A percentile compares a stretch with the other conserved stretches of the same genome.
Conservation (phyloP, 2,329 filamentous ascomycete species). For the Fusarium sterilihyphosum region DNA sequence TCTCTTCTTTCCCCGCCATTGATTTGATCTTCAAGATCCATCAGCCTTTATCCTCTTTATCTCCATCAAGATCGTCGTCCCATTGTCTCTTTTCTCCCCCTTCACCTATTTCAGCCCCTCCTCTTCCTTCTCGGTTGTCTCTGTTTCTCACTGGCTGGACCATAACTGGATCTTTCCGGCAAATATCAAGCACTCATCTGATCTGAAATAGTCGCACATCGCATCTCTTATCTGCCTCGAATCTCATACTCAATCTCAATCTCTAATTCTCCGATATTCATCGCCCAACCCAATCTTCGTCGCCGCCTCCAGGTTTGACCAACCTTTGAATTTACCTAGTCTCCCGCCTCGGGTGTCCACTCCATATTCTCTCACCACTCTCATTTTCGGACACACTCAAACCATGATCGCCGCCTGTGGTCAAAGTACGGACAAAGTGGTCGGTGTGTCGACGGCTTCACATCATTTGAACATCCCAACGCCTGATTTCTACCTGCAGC, state of each 20-base stretch:
- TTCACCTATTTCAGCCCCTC: conserved; percentile 17
- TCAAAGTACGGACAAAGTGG: conserved; percentile 20
- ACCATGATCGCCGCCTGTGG: conserved; percentile 25
- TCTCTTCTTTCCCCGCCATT: background rate
- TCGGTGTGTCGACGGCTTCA: conserved; percentile 17
- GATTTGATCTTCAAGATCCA: background rate
- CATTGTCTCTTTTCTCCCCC: background rate
- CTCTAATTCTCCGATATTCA: conserved; percentile 7
- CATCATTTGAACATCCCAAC: conserved; percentile 18
- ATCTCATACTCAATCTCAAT: conserved; percentile 3
- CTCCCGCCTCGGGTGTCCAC: background rate
- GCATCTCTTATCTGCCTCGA: conserved; percentile 16
- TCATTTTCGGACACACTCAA: background rate
- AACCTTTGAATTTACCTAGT: background rate
- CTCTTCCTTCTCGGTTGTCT: conserved; percentile 21
- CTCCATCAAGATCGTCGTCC: background rate
- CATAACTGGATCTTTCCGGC: conserved; percentile 20
- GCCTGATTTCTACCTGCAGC: conserved; percentile 15
- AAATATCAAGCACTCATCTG: conserved; percentile 38
- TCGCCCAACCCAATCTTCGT: background rate
- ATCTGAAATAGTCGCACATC: conserved; percentile 18
- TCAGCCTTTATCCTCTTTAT: background rate
- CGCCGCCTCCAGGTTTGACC: background rate
- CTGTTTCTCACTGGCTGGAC: conserved; percentile 32
- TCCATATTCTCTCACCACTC: background rate